Base-by-base conservation (phyloP, 371 early-diverging fungal species). In the Rozella allomycis region DNA sequence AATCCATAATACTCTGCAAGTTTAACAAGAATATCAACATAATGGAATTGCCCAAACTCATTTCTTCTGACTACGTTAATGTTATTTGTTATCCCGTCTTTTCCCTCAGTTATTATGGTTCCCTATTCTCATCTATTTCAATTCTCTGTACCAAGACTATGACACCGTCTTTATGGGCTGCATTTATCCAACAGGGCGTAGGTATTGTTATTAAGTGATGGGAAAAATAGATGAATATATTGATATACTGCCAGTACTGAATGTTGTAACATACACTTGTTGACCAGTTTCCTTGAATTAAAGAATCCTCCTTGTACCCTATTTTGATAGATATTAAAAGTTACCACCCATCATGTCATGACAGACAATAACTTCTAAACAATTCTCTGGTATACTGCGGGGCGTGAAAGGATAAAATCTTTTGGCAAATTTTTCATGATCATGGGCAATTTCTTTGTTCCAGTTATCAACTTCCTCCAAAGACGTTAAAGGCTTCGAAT, bases 341-440 rank as follows among this genome's bases (percentile, higher is more conserved):
- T n/a, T n/a, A n/a, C n/a, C n/a, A 39, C 58, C 61, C 2, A 57
- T 62, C 64, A 67, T 66, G 44, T 72, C 73, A 39, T 72, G 73
- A 34, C 64, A 63, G 2, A 52, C 48, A n/a, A 64, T 38, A 17
- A 66, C 39, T 27, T 46, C n/a, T n/a, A n/a, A n/a, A n/a, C n/a
- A n/a, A n/a, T n/a, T n/a, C n/a, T n/a, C n/a, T n/a, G n/a, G n/a
- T n/a, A n/a, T n/a, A n/a, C n/a, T n/a, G n/a, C n/a, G n/a, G n/a
- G n/a, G n/a, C n/a, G n/a, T n/a, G n/a, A n/a, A n/a, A n/a, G n/a
- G n/a, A n/a, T n/a, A n/a, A n/a, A n/a, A n/a, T n/a, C n/a, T n/a
- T n/a, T n/a, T n/a, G n/a, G n/a, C n/a, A n/a, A n/a, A n/a, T n/a
- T n/a, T n/a, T n/a, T n/a, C n/a, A n/a, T n/a, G n/a, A n/a, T n/a